phyloP scores from a whole-genome alignment of 2,329 filamentous ascomycete species.

The Dendryphion nanum region DNA sequence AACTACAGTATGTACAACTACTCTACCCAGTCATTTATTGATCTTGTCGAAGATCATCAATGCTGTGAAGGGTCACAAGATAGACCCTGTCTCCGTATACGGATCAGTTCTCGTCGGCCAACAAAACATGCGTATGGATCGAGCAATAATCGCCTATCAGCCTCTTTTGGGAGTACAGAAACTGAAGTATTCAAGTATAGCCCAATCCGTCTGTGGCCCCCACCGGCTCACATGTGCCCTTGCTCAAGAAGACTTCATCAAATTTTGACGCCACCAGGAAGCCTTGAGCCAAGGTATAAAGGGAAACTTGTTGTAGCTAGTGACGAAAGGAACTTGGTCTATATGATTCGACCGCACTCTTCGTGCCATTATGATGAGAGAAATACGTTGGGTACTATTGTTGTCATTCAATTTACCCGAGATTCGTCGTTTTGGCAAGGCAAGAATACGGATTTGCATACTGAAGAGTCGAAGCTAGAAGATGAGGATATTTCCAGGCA shows the following conservation, averaged over 20 bases:
- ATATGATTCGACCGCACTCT: constrained; percentile 28
- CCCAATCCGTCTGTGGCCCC: constrained; percentile 36
- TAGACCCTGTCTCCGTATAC: constrained; percentile 48
- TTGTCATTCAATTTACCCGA: constrained; percentile 33
- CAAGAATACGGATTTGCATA: too few species aligned
- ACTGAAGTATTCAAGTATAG: constrained; percentile 24
- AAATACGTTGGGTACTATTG: constrained; percentile 26
- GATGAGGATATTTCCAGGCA: too few species aligned
- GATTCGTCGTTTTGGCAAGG: too few species aligned
- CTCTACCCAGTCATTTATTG: constrained; percentile 56
- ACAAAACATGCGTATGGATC: constrained; percentile 20
- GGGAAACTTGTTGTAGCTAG: constrained; percentile 23
- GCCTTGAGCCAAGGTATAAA: constrained; percentile 7
- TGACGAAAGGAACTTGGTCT: constrained; percentile 34
- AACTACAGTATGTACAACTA: constrained; percentile 57
- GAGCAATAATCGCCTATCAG: background rate
- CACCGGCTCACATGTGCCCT: constrained; percentile 20
- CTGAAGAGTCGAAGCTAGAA: too few species aligned
- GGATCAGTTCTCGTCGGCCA: constrained; percentile 47
- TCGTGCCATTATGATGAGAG: constrained; percentile 18
- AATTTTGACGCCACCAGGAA: constrained; percentile 30
- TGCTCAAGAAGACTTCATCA: constrained; percentile 29
- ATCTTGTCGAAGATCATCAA: constrained; percentile 56
- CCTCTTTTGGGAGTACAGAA: background rate
- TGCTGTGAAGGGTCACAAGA: constrained; percentile 33